phyloP scores from a whole-genome alignment of 257 asterid genomes.

The Salvia splendens region DNA sequence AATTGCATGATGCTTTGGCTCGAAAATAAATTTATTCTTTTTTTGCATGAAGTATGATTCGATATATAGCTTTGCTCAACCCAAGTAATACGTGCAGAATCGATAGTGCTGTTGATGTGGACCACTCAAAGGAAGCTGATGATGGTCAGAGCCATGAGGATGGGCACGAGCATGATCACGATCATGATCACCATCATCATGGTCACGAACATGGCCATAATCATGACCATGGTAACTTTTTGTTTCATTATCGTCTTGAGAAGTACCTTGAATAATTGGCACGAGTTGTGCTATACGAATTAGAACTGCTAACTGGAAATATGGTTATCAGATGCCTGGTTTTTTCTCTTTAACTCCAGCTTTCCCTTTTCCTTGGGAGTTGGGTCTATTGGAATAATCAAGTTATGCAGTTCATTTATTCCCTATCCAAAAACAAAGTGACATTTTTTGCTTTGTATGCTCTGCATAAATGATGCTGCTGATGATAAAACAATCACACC shows the following conservation, averaged over 20 bases:
- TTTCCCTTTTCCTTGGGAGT: too few species aligned
- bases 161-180: slow-evolving; percentile 34
- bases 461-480: not conserved
- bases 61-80: slow-evolving; percentile 8
- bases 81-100: slow-evolving; percentile 58
- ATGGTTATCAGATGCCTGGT: not conserved
- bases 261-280: slow-evolving; percentile 1
- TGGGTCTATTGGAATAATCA: too few species aligned
- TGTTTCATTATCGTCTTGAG: slow-evolving; percentile 4
- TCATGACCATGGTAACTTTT: slow-evolving; percentile 67
- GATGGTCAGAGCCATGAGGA: slow-evolving; percentile 36
- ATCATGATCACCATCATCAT: slow-evolving; percentile 52
- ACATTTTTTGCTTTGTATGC: not conserved
- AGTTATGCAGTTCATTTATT: too few species aligned
- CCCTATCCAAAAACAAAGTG: too few species aligned
- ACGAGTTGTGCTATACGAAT: not conserved
- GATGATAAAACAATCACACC: not conserved
- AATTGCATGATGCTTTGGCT: too few species aligned
- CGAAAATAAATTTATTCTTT: not conserved
- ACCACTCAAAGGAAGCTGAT: slow-evolving; percentile 69
- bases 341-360: not conserved
- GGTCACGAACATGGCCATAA: slow-evolving; percentile 70
- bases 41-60: not conserved
- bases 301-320: not conserved
- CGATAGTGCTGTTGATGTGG: slow-evolving; percentile 77